Conservation (phyloP, 495 filamentous ascomycete species). For the Hapsidospora chrysogenum region DNA sequence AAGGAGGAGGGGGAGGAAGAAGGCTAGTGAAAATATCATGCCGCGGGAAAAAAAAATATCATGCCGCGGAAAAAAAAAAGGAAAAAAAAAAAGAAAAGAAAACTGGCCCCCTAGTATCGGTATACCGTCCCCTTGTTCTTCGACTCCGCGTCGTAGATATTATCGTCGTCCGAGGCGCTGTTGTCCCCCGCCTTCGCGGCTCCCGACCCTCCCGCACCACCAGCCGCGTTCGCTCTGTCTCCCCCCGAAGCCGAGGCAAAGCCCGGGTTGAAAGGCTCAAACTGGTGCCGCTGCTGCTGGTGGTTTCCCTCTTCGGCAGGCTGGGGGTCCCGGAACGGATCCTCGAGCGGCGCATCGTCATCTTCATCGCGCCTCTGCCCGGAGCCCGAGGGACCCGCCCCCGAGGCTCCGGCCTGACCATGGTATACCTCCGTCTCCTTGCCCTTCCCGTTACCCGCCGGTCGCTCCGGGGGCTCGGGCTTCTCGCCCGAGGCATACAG, state of each 20-base stretch:
- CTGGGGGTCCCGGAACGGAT: slow-evolving; percentile 30
- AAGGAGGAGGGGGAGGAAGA: too few species aligned
- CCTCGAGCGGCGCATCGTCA: slow-evolving; percentile 13
- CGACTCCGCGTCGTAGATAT: slow-evolving; percentile 7
- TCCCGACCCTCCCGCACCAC: neutral
- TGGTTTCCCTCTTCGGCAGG: slow-evolving; percentile 8
- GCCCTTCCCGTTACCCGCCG: slow-evolving; percentile 21
- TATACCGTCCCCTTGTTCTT: too few species aligned
- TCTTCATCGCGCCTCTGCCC: slow-evolving; percentile 15
- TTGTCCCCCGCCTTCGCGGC: neutral
- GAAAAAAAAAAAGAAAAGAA: too few species aligned
- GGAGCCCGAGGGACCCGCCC: slow-evolving; percentile 10
- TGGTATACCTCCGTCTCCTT: slow-evolving; percentile 17
- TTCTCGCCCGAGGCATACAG: slow-evolving; percentile 1
- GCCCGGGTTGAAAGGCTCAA: slow-evolving; percentile 38
- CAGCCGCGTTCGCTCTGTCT: too few species aligned
- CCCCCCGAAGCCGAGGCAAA: too few species aligned
- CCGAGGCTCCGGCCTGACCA: too few species aligned
- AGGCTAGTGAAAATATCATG: too few species aligned
- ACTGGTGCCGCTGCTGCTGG: slow-evolving; percentile 8
- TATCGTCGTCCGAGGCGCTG: slow-evolving; percentile 5
- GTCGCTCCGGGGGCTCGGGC: slow-evolving; percentile 9
- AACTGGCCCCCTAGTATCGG: too few species aligned
- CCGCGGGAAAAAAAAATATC: too few species aligned
- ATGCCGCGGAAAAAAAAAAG: too few species aligned